Conservation (phyloP, 2,329 filamentous ascomycete genomes). For the Aspergillus proliferans region DNA sequence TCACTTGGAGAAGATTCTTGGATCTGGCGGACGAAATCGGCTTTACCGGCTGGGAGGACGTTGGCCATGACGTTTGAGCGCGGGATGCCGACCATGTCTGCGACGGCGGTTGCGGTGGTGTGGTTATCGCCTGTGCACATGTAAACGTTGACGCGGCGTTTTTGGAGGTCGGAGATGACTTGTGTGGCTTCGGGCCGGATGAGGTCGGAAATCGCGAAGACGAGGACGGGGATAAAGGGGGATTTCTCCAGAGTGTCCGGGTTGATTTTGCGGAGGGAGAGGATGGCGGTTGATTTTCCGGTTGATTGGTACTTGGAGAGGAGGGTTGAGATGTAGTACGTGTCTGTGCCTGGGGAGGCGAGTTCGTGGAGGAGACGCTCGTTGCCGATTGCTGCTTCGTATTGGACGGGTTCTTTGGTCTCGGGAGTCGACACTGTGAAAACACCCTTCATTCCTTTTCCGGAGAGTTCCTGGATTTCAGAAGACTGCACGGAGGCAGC, state of each 20-base stretch:
- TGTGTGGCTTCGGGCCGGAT: slow-evolving; percentile 65
- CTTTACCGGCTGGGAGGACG: slow-evolving; percentile 77
- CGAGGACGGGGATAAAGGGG: slow-evolving; percentile 48
- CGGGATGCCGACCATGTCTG: slow-evolving; percentile 66
- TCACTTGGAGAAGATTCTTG: slow-evolving; percentile 20
- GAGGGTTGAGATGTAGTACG: slow-evolving; percentile 27
- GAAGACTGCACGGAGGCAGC: slow-evolving; percentile 22
- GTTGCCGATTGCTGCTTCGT: slow-evolving; percentile 53
- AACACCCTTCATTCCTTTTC: slow-evolving; percentile 51
- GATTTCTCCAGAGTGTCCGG: slow-evolving; percentile 8
- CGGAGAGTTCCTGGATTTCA: slow-evolving; percentile 49
- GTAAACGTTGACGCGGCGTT: slow-evolving; percentile 67
- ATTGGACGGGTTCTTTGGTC: slow-evolving; percentile 18
- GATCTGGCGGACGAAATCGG: slow-evolving; percentile 35
- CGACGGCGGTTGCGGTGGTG: slow-evolving; percentile 78
- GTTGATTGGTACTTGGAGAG: slow-evolving; percentile 35
- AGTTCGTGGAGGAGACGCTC: slow-evolving; percentile 44
- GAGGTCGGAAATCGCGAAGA: slow-evolving; percentile 73
- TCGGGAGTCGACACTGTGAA: slow-evolving; percentile 35
- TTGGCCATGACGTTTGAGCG: slow-evolving; percentile 72
- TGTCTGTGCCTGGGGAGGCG: slow-evolving; percentile 24
- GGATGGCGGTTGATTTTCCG: slow-evolving; percentile 41
- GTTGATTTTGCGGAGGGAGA: slow-evolving; percentile 32
- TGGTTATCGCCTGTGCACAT: slow-evolving; percentile 90
- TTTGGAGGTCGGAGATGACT: slow-evolving; percentile 60